These are phyloP conservation scores for Senecio squalidus DNA, from an alignment of 140 eudicot genomes.

Conservation along the genomic window DNA sequence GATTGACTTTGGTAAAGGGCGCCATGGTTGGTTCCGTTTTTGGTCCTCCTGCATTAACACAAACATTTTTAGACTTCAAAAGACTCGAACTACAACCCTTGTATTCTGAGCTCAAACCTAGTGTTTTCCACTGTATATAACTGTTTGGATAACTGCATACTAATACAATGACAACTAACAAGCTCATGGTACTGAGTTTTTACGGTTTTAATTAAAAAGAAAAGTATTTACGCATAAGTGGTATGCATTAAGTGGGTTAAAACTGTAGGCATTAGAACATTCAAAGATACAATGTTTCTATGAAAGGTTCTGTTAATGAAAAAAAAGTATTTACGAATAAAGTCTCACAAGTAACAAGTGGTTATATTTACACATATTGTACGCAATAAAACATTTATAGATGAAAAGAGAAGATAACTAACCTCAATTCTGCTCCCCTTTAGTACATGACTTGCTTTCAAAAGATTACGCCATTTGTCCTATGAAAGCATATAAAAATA, in stretches of 20 bases:
- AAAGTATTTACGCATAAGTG: no score
- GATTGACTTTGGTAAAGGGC: slow-evolving; percentile 68
- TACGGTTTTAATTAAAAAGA: background rate
- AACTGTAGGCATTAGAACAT: no score
- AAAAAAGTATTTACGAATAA: no score
- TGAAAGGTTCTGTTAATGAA: no score
- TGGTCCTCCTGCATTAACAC: slow-evolving; percentile 43
- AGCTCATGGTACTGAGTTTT: no score
- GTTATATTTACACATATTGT: no score
- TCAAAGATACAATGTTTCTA: no score
- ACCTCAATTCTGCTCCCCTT: slow-evolving; percentile 57
- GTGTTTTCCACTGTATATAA: background rate
- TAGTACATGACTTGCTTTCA: slow-evolving; percentile 63
- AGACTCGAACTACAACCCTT: background rate
- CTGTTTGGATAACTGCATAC: background rate
- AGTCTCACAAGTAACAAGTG: no score
- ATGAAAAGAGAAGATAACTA: slow-evolving; percentile 3
- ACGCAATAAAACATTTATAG: background rate
- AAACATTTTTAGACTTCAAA: background rate
- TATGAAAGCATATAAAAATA: slow-evolving; percentile 13
- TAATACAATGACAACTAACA: background rate
- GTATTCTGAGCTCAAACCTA: background rate
- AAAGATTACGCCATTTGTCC: slow-evolving; percentile 97
- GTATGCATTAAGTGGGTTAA: no score
- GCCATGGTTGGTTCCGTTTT: slow-evolving; percentile 68